Conservation (phyloP, 1,139 yeast genomes). For the Scheffersomyces cryptocercus region DNA sequence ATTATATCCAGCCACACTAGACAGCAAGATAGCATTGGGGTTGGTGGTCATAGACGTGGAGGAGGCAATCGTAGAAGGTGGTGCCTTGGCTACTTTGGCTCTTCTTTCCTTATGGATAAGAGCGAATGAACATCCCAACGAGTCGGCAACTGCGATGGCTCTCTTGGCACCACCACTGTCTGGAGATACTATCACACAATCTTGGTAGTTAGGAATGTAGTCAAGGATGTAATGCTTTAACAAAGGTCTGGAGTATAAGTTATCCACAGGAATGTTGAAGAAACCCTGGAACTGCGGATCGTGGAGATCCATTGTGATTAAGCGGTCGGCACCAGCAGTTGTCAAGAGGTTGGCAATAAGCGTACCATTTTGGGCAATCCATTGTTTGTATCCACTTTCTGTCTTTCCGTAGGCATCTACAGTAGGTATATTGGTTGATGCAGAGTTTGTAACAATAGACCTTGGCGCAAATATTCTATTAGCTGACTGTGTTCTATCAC, state of each 20-base stretch:
- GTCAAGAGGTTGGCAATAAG: conserved; percentile 84
- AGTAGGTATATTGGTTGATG: conserved; percentile 22
- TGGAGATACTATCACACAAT: conserved; percentile 88
- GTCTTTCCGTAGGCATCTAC: conserved; percentile 44
- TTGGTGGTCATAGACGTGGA: conserved; percentile 3
- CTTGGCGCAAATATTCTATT: conserved; percentile 30
- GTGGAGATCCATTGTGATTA: conserved; percentile 96
- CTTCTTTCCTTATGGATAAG: conserved; percentile 94
- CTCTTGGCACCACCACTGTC: conserved; percentile 98
- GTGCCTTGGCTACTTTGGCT: conserved; percentile 40
- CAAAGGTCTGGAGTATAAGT: conserved; percentile 81
- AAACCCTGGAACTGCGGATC: conserved; percentile 96
- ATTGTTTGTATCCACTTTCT: conserved; percentile 77
- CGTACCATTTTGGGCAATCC: conserved; percentile 97
- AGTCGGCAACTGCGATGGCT: conserved; percentile 92
- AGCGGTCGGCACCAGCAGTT: conserved; percentile 95
- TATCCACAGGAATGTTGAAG: conserved; percentile 91
- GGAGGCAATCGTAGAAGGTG: conserved; percentile 26
- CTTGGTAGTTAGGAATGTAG: conserved; percentile 69
- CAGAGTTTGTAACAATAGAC: conserved; percentile 33
- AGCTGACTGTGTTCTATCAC: conserved; percentile 6
- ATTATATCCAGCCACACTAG: conserved; percentile 8
- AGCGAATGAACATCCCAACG: conserved; percentile 86
- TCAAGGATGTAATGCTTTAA: conserved; percentile 78
- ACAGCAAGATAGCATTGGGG: conserved; percentile 2